Conservation (phyloP, 1,284 basidiomycete species). For the Ustanciosporium gigantosporum region DNA sequence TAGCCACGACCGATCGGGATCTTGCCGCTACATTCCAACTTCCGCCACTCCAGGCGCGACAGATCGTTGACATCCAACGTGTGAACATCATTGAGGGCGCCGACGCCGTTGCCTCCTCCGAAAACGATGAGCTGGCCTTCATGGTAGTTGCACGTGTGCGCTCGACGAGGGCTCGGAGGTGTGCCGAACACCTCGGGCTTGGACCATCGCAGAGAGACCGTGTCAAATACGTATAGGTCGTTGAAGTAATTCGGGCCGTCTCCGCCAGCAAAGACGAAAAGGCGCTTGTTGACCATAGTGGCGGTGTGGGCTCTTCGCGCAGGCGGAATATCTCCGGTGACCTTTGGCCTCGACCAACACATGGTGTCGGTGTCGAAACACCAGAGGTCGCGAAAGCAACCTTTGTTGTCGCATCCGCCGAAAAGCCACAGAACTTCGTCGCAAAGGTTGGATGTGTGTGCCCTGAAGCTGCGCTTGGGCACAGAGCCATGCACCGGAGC, state of each 20-base stretch:
- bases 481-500: slow-evolving; percentile 77
- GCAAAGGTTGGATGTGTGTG: slow-evolving; percentile 81
- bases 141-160: slow-evolving; percentile 81
- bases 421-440: slow-evolving; percentile 82
- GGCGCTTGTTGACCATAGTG: slow-evolving; percentile 75
- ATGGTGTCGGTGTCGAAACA: slow-evolving; percentile 88
- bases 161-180: slow-evolving; percentile 73
- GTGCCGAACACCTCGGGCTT: slow-evolving; percentile 42
- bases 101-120: slow-evolving; percentile 86
- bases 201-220: slow-evolving; percentile 59
- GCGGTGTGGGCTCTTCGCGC: slow-evolving; percentile 85
- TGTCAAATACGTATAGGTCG: slow-evolving; percentile 80
- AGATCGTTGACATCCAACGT: slow-evolving; percentile 72
- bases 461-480: slow-evolving; percentile 75
- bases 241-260: slow-evolving; percentile 69
- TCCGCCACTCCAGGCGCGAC: slow-evolving; percentile 70
- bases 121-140: slow-evolving; percentile 79
- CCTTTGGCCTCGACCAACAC: slow-evolving; percentile 71
- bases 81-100: slow-evolving; percentile 88
- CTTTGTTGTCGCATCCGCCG: slow-evolving; percentile 82
- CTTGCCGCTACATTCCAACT: slow-evolving; percentile 44
- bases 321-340: slow-evolving; percentile 36
- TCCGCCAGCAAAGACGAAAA: slow-evolving; percentile 84
- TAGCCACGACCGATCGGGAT: slow-evolving; percentile 74
- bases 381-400: slow-evolving; percentile 76